Percentiles rank a stretch among this genome's conserved stretches.
These are phyloP conservation scores for Trichosanthes truncata DNA, from an alignment of 306 rosid genomes.

Conservation along the genomic window DNA sequence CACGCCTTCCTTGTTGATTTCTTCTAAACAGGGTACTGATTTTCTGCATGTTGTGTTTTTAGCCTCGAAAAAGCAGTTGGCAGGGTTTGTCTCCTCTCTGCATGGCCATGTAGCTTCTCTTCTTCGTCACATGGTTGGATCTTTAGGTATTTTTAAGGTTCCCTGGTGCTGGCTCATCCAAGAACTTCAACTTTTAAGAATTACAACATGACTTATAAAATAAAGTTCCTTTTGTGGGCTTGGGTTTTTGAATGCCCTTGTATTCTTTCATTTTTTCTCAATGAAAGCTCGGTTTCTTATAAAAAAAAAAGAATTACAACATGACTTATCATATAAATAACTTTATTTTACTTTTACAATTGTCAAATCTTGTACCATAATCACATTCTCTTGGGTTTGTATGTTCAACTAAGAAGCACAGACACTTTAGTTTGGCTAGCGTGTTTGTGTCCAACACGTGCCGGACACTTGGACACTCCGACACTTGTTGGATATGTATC, in stretches of 20 bases:
- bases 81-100: slow-evolving; percentile 57
- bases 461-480: no score
- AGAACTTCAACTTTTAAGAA: neutral
- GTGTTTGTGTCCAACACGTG: no score
- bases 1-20: neutral
- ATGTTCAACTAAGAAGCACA: neutral
- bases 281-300: no score
- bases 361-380: neutral
- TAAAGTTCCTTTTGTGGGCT: no score
- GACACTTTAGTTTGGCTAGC: no score
- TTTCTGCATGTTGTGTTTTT: slow-evolving; percentile 16
- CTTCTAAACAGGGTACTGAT: neutral
- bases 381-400: neutral
- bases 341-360: neutral
- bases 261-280: no score
- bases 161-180: neutral
- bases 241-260: no score
- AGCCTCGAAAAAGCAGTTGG: slow-evolving; percentile 84
- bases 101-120: slow-evolving; percentile 86
- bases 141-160: slow-evolving; percentile 52
- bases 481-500: no score
- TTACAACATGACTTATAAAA: neutral
- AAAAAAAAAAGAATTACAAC: neutral
- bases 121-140: slow-evolving; percentile 95
- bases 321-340: neutral